Evolutionary conservation across 2,329 filamentous ascomycete genomes (phyloP), one percentile per base, ranked within the genome.

Genomic region (Arthrobotrys sphaeroides): DNA sequence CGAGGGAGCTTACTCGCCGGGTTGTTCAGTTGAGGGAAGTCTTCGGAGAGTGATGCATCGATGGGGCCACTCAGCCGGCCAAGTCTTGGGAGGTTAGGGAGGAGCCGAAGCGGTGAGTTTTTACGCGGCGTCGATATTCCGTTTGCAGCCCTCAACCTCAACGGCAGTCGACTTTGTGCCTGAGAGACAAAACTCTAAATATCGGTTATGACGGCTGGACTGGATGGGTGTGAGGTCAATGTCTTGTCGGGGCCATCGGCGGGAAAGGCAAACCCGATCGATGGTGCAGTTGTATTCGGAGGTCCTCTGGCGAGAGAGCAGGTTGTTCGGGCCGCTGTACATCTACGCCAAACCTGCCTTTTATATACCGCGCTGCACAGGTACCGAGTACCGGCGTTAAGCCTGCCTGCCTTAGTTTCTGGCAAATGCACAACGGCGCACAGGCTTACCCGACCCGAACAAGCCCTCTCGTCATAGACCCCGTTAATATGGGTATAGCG

Each of bases 41-140:
- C 28, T 10, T 24, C 51, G 24, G 16, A 36, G 40, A 24, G 61
- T 36, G 24, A 38, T 55, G 64, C 38, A 60, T 33, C 64, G 47
- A 75, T 75, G 72, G 72, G 72, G 47, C 64, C 72, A 22, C 55
- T 68, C 26, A 75, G 59, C 64, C 64, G 72, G 72, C 72, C 72
- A 60, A 75, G 72, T 60, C 59, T 75, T 59, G 72, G 72, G 72
- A 75, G 64, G 64, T 75, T 75, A 69, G 64, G 72, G 57, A 75
- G 72, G 72, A 75, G 72, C 72, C 72, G 64, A 64, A 69, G 47
- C 31, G 72, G 72, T 75, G 59, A 75, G 72, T 75, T 65, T 36
- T 18, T 43, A 57, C 22, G 6, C 22, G 13, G 45, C 49, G 40
- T 26, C 59, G 53, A 13, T 36, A 38, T 62, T 62, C 70, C 70